Evolutionary conservation across 306 rosid genomes (phyloP), one percentile per base, ranked within the genome.

Genomic region (Prosopis cineraria): DNA sequence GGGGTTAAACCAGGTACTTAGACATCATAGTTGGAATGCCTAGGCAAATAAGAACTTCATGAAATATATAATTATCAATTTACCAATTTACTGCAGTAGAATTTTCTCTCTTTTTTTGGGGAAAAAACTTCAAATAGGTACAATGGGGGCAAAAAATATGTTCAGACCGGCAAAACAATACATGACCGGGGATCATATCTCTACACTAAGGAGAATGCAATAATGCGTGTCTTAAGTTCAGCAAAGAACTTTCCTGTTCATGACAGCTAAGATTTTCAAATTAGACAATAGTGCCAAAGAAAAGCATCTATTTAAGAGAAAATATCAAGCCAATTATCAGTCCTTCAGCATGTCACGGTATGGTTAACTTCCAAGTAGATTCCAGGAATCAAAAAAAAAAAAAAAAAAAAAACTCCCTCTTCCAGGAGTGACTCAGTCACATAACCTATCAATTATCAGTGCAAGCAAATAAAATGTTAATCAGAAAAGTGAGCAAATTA

Each of bases 1-100:
- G 91, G 58, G 79, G 48, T 69, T 40, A 72, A 60, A 68, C 44
- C 74, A 78, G n/a, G 69, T 41, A 34, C 44, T 41, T 12, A 25
- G 43, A 56, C 70, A 7, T 22, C 65, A 63, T 30, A 74, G 53
- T 40, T 34, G 33, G 62, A 84, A 67, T 68, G 55, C 47, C 65
- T 19, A 31, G 59, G 53, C 17, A 82, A 77, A 70, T 6, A 72
- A 84, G 36, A 53, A 77, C 62, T 81, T 67, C 71, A n/a, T 25
- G 55, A 66, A 43, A 56, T 72, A 17, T 47, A 56, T 40, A 70
- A 82, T 40, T 44, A 73, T 44, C 16, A 24, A 72, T 44, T 44
- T 74, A 37, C 1, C n/a, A 74, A 45, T 39, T 53, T 34, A 9
- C 41, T 65, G 43, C 45, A 72, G 12, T 31, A 72, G 47, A 76